phyloP scores from a whole-genome alignment of 352 stramenopile species.

The Pythium chondricola region DNA sequence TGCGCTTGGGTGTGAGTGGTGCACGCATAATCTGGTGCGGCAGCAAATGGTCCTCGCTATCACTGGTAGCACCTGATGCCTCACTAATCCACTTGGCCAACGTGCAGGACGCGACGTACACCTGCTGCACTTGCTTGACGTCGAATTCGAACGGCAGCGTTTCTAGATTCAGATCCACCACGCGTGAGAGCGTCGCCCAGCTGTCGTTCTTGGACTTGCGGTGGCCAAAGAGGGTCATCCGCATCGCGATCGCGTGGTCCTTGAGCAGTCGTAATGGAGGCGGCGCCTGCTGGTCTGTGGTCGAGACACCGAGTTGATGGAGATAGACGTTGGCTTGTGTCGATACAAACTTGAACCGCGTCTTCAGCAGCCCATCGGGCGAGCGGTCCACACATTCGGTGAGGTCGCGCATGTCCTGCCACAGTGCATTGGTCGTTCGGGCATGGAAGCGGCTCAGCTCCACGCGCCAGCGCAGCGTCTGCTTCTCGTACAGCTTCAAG shows the following conservation, averaged over 20 bases:
- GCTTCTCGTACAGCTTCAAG: constrained; percentile 42
- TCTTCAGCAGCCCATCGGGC: constrained; percentile 54
- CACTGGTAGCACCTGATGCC: not conserved
- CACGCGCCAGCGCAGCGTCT: constrained; percentile 28
- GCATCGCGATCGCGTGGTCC: constrained; percentile 39
- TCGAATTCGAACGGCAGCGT: constrained; percentile 39
- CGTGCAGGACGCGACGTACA: constrained; percentile 10
- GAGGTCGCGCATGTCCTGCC: constrained; percentile 61
- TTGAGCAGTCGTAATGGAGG: constrained; percentile 25
- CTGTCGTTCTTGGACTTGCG: constrained; percentile 26
- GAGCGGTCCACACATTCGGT: constrained; percentile 49
- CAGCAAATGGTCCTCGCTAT: not conserved
- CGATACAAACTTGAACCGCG: constrained; percentile 57
- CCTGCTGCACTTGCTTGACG: constrained; percentile 26
- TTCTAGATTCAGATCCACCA: constrained; percentile 54
- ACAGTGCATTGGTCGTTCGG: constrained; percentile 54
- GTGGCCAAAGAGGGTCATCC: constrained; percentile 51
- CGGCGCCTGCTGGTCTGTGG: not conserved
- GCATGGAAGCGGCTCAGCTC: constrained; percentile 37
- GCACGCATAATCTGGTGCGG: constrained; percentile 8
- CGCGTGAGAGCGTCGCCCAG: constrained; percentile 47
- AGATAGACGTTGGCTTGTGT: constrained; percentile 39
- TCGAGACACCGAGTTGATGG: constrained; percentile 3
- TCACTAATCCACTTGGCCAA: constrained; percentile 5
- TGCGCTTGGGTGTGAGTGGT: constrained; percentile 3